Evolutionary conservation across 805 yeast species (phyloP), one percentile per base, ranked within the genome.

Genomic region (Yamadazyma olivae): DNA sequence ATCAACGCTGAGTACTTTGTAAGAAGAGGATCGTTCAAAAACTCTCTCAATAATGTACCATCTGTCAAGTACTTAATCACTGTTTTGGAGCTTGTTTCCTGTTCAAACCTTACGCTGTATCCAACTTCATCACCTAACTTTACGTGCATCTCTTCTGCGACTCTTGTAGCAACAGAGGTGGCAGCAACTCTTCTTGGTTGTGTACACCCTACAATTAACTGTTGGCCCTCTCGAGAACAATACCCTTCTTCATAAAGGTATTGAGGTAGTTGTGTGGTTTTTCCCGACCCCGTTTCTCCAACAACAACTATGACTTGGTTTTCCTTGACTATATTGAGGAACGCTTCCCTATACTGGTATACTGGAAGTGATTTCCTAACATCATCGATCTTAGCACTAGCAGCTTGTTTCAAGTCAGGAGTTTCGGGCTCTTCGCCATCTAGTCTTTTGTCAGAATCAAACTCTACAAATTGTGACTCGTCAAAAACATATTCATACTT

Each of bases 101-200:
- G 95, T 39, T 93, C 99, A 58, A 93, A 91, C 43, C 98, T 70
- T 36, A 91, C 76, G 4, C 83, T 73, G 53, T 91, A 91, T 6
- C 99, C 99, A 5, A 93, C 98, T 47, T 82, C 81, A 12, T 76
- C 68, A 0, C 99, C 98, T n/a, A 91, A 49, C n/a, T 66, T 57
- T 1, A 80, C 80, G 6, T 82, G 82, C 71, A 87, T 80, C 59
- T 91, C 99, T 30, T 86, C 88, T 0, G 97, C 89, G 1, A 91
- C 98, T 51, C 99, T 75, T 2, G 83, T 59, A 0, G 99, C 96
- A 32, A 89, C 95, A 32, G 87, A 81, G 35, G 79, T 83, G 0
- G 98, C 98, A 0, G 98, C 98, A 6, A 91, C 97, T 51, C 98
- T 71, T 50, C 98, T 75, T 0, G 98, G 98, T 57, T 90, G 97